phyloP scores from a whole-genome alignment of 352 stramenopile genomes.

The Pythium oligandrum region DNA sequence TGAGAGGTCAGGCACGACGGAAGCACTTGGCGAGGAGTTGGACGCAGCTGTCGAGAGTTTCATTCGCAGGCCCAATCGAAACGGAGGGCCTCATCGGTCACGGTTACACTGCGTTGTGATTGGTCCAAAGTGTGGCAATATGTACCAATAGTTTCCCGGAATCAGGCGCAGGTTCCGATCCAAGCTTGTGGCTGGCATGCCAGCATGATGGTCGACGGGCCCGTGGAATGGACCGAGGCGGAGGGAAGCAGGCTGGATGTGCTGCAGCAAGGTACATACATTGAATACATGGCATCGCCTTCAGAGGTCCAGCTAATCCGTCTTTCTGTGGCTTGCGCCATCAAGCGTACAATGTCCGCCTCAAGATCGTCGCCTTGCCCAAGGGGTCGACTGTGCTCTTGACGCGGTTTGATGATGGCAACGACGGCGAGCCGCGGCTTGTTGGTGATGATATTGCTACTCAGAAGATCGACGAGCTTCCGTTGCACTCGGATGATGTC shows the following conservation, averaged over 20 bases:
- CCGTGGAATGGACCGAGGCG: conserved; percentile 24
- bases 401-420: conserved; percentile 2
- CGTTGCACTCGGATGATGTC: conserved; percentile 2
- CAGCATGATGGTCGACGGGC: conserved; percentile 28
- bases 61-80: neutral
- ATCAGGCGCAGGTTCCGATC: neutral
- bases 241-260: conserved; percentile 25
- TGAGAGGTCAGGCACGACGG: no score
- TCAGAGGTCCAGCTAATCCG: neutral
- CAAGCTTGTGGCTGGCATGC: neutral
- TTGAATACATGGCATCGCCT: neutral
- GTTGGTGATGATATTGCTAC: conserved; percentile 6
- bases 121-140: neutral
- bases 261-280: conserved; percentile 24
- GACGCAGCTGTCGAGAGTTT: neutral
- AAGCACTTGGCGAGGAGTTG: neutral
- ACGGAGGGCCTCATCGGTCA: no score
- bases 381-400: conserved; percentile 25
- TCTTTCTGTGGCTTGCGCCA: neutral
- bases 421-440: conserved; percentile 1
- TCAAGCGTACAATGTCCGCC: conserved; percentile 27
- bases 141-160: neutral
- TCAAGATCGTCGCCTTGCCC: conserved; percentile 27
- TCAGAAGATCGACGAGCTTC: conserved; percentile 1
- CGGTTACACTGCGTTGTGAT: neutral